A percentile compares a stretch with the other conserved stretches of the same genome.
These are phyloP conservation scores for Pyricularia pennisetigena DNA, from an alignment of 2,329 filamentous ascomycete genomes.

Conservation along the genomic window DNA sequence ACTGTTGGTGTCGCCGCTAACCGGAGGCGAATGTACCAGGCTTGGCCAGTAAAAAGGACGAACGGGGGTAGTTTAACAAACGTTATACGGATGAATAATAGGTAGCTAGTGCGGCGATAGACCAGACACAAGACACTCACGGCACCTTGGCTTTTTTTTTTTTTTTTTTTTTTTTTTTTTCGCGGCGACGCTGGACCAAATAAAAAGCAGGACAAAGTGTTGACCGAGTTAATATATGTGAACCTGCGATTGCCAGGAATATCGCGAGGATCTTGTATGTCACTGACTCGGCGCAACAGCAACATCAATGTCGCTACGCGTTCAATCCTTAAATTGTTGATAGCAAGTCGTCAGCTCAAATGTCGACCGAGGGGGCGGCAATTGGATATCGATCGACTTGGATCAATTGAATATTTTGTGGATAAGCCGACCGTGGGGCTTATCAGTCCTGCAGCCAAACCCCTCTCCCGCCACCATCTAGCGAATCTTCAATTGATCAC, in stretches of 20 bases:
- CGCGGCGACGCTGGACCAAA: background rate
- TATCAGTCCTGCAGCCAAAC: background rate
- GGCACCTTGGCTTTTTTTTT: background rate
- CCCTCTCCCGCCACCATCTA: background rate
- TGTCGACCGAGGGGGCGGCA: background rate
- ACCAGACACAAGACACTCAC: background rate
- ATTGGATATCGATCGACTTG: background rate
- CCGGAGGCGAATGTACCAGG: background rate
- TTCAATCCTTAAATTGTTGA: background rate
- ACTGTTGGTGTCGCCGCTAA: background rate
- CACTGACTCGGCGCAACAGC: background rate
- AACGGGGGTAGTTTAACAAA: background rate
- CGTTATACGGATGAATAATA: background rate
- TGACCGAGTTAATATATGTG: background rate
- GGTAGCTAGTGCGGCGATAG: background rate
- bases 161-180: too few relatives aligned
- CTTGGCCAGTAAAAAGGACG: background rate
- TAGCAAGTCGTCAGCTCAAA: background rate
- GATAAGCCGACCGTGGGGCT: background rate
- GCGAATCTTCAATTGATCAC: background rate
- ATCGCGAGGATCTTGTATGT: background rate
- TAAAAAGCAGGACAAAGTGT: background rate
- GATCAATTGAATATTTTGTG: background rate
- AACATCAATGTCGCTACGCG: background rate
- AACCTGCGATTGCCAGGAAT: too few relatives aligned